Evolutionary conservation across 2,329 filamentous ascomycete species (phyloP).

Genomic region (Epichloe elymi): DNA sequence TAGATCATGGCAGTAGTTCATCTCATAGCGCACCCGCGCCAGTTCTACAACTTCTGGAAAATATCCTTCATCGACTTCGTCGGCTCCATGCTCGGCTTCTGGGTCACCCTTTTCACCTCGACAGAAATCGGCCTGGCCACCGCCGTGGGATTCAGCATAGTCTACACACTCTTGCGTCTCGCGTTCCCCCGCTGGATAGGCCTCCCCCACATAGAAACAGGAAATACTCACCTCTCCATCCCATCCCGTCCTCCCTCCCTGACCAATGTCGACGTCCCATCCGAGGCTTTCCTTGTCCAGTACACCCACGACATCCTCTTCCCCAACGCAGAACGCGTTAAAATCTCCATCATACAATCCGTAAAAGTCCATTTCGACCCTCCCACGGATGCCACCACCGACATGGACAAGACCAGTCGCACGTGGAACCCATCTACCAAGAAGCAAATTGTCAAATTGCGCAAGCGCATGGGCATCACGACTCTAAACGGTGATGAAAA

Average conservation of each 20-base stretch:
- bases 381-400: slow-evolving; percentile 28
- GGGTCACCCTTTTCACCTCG: slow-evolving; percentile 48
- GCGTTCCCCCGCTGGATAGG: slow-evolving; percentile 35
- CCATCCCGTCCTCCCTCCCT: slow-evolving; percentile 8
- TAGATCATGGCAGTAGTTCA: slow-evolving; percentile 50
- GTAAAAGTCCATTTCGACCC: slow-evolving; percentile 27
- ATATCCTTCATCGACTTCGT: slow-evolving; percentile 52
- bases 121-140: slow-evolving; percentile 46
- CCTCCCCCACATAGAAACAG: slow-evolving; percentile 17
- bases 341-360: slow-evolving; percentile 33
- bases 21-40: slow-evolving; percentile 42
- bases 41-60: slow-evolving; percentile 52
- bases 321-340: slow-evolving; percentile 43
- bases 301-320: slow-evolving; percentile 48
- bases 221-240: slow-evolving; percentile 16
- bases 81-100: slow-evolving; percentile 49
- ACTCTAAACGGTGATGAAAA: slow-evolving; percentile 20
- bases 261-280: slow-evolving; percentile 19
- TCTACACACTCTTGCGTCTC: slow-evolving; percentile 45
- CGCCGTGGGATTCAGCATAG: slow-evolving; percentile 52
- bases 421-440: slow-evolving; percentile 42
- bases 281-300: slow-evolving; percentile 41
- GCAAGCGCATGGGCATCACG: slow-evolving; percentile 23
- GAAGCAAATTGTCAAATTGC: slow-evolving; percentile 32
- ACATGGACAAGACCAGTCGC: slow-evolving; percentile 26